phyloP scores from a whole-genome alignment of 2,329 filamentous ascomycete species.

The Paecilomyces fulvus region DNA sequence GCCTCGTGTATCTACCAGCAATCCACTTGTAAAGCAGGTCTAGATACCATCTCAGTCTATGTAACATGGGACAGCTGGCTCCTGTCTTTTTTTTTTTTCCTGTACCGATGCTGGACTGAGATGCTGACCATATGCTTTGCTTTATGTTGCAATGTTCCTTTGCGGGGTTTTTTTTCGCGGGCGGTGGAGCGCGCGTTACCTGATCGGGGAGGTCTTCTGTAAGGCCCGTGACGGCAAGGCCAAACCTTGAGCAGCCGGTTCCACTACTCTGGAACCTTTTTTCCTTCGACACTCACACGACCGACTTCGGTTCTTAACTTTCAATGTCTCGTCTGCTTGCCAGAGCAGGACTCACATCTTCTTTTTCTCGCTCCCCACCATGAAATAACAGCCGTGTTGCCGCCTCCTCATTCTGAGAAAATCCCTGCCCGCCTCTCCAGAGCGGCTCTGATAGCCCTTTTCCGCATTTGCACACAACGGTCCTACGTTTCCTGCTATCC shows the following conservation, averaged over 20 bases:
- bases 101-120: background rate
- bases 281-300: constrained; percentile 28
- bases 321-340: constrained; percentile 1
- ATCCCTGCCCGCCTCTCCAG: constrained; percentile 1
- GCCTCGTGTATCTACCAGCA: constrained; percentile 21
- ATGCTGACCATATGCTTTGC: background rate
- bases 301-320: constrained; percentile 15
- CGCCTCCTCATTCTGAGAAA: constrained; percentile 2
- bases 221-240: constrained; percentile 15
- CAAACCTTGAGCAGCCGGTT: constrained; percentile 15
- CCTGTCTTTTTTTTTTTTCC: constrained; percentile 5
- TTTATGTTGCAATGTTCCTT: constrained; percentile 3
- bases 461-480: background rate
- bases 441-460: constrained; percentile 4
- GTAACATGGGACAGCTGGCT: constrained; percentile 11
- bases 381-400: constrained; percentile 24
- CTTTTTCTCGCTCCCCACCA: constrained; percentile 18
- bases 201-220: constrained; percentile 18
- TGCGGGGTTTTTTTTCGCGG: constrained; percentile 10
- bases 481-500: constrained; percentile 7
- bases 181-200: constrained; percentile 14
- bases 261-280: constrained; percentile 28
- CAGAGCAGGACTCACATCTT: constrained; percentile 6
- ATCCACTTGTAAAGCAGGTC: constrained; percentile 14
- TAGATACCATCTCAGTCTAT: constrained; percentile 5